Evolutionary conservation across 352 stramenopile genomes (phyloP), one percentile per base, ranked within the genome.

Genomic region (Halophytophthora batemanensis): DNA sequence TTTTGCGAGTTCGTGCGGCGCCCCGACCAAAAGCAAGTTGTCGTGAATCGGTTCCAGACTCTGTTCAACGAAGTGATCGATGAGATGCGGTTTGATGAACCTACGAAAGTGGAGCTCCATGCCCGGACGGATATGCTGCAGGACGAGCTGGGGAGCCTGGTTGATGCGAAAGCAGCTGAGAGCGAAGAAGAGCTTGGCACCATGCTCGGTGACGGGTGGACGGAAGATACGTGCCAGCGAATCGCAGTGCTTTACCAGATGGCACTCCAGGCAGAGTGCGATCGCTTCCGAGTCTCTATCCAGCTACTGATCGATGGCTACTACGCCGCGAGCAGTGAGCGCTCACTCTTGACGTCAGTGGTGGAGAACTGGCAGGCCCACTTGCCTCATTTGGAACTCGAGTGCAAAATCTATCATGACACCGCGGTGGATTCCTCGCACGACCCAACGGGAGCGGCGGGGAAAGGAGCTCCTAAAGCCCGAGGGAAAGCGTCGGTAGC

Each of bases 41-140:
- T 77, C 21, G 54, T 96, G 2, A 75, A 82, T 35, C 47, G 55
- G 10, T 97, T 93, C 56, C 79, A 95, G 47, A 54, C 43, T 6
- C 64, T 61, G 12, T 93, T 93, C 50, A 95, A 96, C 47, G 67
- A 69, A n/a, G 69, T 96, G 17, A n/a, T 81, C 1, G 67, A 91
- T 13, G 82, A 89, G 21, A 88, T 96, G 69, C 80, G 88, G 13
- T 91, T 90, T 36, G 84, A 96, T 17, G 73, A 85, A 7, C 36
- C 67, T 11, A 91, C 77, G n/a, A 92, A 93, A 44, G 34, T 74
- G 13, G 86, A 96, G 54, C 56, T 97, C 13, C 76, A 95, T 50
- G 70, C 87, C 19, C 68, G 79, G 14, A 57, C 59, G 2, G 87
- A 96, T 45, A 61, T 91, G 2, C 48, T 95, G 14, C 78, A 88